These are phyloP conservation scores for Brassica hybrid DNA, from an alignment of 441 rosid genomes.

Conservation along the genomic window DNA sequence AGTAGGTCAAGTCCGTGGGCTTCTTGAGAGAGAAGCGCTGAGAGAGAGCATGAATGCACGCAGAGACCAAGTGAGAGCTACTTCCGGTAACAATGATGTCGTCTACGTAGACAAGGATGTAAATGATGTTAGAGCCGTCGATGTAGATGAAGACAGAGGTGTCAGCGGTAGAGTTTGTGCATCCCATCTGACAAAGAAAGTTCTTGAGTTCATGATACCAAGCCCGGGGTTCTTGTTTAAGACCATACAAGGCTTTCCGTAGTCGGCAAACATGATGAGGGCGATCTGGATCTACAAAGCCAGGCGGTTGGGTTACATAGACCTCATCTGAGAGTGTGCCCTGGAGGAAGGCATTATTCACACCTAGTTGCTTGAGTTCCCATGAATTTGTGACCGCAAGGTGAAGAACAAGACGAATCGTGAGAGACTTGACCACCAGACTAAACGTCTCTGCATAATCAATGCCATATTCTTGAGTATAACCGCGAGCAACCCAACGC, in stretches of 20 bases:
- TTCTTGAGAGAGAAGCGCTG: background rate
- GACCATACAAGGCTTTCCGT: background rate
- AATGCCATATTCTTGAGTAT: background rate
- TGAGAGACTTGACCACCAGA: background rate
- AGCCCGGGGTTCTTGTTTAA: background rate
- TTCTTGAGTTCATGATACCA: background rate
- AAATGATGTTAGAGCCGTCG: no score
- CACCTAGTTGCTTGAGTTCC: background rate
- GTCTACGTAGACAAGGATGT: no score
- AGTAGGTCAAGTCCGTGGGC: background rate
- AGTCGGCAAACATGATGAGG: background rate
- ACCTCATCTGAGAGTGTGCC: background rate
- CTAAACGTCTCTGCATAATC: background rate
- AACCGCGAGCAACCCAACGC: background rate
- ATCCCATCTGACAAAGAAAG: background rate
- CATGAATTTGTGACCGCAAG: background rate
- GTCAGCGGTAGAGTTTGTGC: background rate
- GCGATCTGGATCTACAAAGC: background rate
- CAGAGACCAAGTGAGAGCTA: background rate
- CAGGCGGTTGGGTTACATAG: background rate
- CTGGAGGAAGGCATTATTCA: no score
- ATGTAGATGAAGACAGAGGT: no score
- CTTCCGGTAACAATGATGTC: background rate
- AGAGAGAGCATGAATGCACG: background rate
- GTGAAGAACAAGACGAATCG: background rate